phyloP scores from a whole-genome alignment of 768 basidiomycete species.

The Russula compacta region DNA sequence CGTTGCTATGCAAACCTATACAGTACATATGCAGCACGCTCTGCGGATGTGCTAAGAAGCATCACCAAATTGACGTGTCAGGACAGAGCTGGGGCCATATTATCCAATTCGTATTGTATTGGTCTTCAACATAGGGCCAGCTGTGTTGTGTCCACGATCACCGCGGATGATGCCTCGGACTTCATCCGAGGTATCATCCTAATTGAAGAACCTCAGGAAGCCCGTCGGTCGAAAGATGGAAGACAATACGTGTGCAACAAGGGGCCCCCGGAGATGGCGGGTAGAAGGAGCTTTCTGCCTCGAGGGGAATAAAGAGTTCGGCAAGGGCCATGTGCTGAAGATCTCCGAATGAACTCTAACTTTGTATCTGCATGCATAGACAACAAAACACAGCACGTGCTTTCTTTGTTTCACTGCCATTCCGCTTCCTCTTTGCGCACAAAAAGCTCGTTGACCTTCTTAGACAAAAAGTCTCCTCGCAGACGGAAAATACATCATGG shows the following conservation, averaged over 20 bases:
- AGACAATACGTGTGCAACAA: neutral
- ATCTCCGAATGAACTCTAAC: constrained; percentile 20
- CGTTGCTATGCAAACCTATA: constrained; percentile 1
- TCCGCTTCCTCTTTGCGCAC: neutral
- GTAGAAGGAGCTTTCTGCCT: neutral
- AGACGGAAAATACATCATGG: constrained; percentile 11
- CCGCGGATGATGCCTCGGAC: neutral
- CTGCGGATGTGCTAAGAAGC: neutral
- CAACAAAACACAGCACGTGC: neutral
- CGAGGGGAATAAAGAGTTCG: constrained; percentile 1
- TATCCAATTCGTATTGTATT: neutral
- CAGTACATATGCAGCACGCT: neutral
- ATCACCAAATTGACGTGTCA: neutral
- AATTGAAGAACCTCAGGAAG: neutral
- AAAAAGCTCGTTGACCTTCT: constrained; percentile 3
- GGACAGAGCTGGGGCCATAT: neutral
- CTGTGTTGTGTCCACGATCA: neutral
- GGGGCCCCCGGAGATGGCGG: neutral
- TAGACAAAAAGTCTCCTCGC: neutral
- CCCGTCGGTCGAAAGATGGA: too few relatives aligned
- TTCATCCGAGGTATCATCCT: neutral
- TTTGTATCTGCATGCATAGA: constrained; percentile 7
- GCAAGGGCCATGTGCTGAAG: neutral
- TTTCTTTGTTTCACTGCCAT: neutral
- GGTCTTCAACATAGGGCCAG: neutral